Conservation (phyloP, 148 eudicot species). For the Camellia japonica region DNA sequence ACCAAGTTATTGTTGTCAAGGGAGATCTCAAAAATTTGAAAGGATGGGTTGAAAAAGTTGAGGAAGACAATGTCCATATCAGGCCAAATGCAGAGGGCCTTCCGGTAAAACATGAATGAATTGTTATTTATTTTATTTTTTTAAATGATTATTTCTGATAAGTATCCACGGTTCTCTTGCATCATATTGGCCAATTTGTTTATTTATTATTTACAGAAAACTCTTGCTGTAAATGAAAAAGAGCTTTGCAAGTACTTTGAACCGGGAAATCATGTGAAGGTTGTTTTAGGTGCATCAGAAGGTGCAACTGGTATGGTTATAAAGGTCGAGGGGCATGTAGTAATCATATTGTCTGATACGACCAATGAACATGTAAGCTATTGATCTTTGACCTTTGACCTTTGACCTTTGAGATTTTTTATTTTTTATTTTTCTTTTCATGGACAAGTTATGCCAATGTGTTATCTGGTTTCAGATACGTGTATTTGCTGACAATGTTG, state of each 20-base stretch:
- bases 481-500: slow-evolving; percentile 95
- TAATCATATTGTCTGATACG: slow-evolving; percentile 84
- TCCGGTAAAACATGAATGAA: slow-evolving; percentile 38
- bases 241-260: slow-evolving; percentile 96
- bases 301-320: slow-evolving; percentile 99
- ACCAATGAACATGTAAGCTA: slow-evolving; percentile 84
- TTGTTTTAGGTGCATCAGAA: slow-evolving; percentile 84
- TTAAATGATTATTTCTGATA: background rate
- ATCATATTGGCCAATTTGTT: slow-evolving; percentile 8
- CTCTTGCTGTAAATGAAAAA: slow-evolving; percentile 82
- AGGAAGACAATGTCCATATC: slow-evolving; percentile 90
- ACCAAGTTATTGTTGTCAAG: slow-evolving; percentile 80
- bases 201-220: slow-evolving; percentile 42
- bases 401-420: background rate
- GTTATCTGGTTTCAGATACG: slow-evolving; percentile 50
- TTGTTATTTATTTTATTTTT: background rate
- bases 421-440: background rate
- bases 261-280: slow-evolving; percentile 97
- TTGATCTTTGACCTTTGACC: background rate
- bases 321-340: slow-evolving; percentile 85
- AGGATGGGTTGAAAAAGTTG: slow-evolving; percentile 97
- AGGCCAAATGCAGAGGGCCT: slow-evolving; percentile 79
- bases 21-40: slow-evolving; percentile 90
- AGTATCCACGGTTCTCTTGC: background rate
- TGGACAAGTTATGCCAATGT: slow-evolving; percentile 6